Evolutionary conservation across 1,284 basidiomycete species (phyloP), one percentile per base, ranked within the genome.

Genomic region (Cutaneotrichosporon sp.): DNA sequence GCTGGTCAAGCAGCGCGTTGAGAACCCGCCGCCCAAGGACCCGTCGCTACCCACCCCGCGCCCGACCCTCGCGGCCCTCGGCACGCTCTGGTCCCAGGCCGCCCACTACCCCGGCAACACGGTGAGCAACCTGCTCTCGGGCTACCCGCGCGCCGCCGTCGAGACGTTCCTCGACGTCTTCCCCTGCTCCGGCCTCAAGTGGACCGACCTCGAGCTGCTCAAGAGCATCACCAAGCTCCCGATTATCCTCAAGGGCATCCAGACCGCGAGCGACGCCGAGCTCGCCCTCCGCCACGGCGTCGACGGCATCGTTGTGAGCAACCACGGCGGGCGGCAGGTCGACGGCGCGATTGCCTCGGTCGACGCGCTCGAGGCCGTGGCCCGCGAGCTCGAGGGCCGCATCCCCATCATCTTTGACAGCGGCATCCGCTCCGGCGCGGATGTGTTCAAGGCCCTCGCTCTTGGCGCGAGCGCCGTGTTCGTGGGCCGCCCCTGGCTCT

Each of bases 261-360:
- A 86, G 65, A 78, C 77, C 63, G 82, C 79, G 0, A 64, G 89
- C 81, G 89, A 91, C 69, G 89, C 89, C 1, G 84, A 87, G 67
- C 84, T 83, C 64, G 88, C 88, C 0, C 70, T 90, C 10, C 85
- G 87, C 22, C 71, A 83, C 18, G 85, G 86, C 1, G 82, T 86
- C 11, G 86, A 92, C 65, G 90, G 87, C 2, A 88, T 93, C 63
- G 77, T 92, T 29, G 87, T 92, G 10, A 89, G 87, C 7, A 92
- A 92, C 71, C 91, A 93, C 70, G 91, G 89, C 29, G 90, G 89
- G 1, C 83, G 90, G 33, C 91, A 92, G 75, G 83, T 93, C 5
- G 91, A 93, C 72, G 90, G 90, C 4, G 87, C 87, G 1, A 84
- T 91, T 14, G 85, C 87, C 0, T 86, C 89, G 1, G 79, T 92